These are phyloP conservation scores for Metschnikowia gelsemii DNA, from an alignment of 805 yeast genomes.

Conservation along the genomic window DNA sequence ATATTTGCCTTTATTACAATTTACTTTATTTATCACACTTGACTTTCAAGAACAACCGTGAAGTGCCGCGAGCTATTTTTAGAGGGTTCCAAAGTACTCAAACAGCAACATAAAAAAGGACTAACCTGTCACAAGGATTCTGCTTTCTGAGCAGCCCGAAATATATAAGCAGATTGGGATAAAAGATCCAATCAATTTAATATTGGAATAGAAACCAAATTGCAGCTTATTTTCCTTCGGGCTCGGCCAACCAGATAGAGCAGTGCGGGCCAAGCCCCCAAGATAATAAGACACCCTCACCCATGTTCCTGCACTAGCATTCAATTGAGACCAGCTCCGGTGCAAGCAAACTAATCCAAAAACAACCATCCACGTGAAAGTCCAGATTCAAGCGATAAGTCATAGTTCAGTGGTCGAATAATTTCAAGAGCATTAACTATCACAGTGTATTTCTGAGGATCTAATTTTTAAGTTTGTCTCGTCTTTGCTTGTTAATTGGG, in stretches of 20 bases:
- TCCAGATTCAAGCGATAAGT: background rate
- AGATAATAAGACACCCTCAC: slow-evolving; percentile 1
- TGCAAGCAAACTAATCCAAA: slow-evolving; percentile 4
- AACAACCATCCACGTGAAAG: background rate
- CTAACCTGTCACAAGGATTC: too few species aligned
- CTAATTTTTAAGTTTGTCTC: background rate
- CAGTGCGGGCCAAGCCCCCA: background rate
- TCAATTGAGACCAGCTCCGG: slow-evolving; percentile 1
- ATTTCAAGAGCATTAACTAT: too few species aligned
- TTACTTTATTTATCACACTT: too few species aligned
- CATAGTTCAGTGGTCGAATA: too few species aligned
- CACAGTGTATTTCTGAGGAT: background rate
- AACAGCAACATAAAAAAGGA: too few species aligned
- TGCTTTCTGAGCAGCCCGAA: too few species aligned
- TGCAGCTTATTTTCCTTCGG: background rate
- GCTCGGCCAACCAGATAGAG: background rate
- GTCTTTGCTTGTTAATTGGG: background rate
- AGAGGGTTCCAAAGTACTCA: too few species aligned
- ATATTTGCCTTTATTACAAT: too few species aligned
- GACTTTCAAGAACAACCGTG: too few species aligned
- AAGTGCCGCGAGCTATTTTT: too few species aligned
- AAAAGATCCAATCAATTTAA: background rate
- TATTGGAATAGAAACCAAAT: too few species aligned
- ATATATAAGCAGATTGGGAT: too few species aligned
- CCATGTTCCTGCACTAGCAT: slow-evolving; percentile 6